A percentile compares a stretch with the other conserved stretches of the same genome.
phyloP scores from a whole-genome alignment of 1,284 basidiomycete species.

The Cryptococcus wingfieldii region DNA sequence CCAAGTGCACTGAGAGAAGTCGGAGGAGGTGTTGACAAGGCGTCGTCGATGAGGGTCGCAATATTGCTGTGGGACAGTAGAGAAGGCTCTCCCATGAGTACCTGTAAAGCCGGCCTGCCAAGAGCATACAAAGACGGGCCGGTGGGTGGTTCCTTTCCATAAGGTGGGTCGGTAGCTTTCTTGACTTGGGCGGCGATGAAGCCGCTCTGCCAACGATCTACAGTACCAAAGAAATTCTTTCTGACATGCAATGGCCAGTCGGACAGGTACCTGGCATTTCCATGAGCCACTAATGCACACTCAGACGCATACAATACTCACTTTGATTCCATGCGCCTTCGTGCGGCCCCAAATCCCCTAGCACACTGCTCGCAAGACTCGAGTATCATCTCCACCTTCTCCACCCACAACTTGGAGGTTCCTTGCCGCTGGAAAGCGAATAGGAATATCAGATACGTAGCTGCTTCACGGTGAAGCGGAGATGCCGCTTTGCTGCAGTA shows the following conservation, averaged over 20 bases:
- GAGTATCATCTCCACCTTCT: slow-evolving; percentile 57
- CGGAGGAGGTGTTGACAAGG: slow-evolving; percentile 12
- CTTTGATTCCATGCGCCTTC: slow-evolving; percentile 61
- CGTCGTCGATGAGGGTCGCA: slow-evolving; percentile 32
- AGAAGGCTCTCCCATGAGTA: slow-evolving; percentile 62
- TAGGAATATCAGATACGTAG: slow-evolving; percentile 71
- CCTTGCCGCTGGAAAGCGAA: slow-evolving; percentile 65
- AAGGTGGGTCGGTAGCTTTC: slow-evolving; percentile 6
- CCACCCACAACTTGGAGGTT: slow-evolving; percentile 62
- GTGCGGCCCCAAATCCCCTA: slow-evolving; percentile 60
- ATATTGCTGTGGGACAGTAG: slow-evolving; percentile 58
- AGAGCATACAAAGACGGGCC: slow-evolving; percentile 36
- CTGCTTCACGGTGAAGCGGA: slow-evolving; percentile 49
- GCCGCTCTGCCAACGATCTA: slow-evolving; percentile 62
- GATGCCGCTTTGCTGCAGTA: slow-evolving; percentile 32
- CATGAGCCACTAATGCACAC: background rate
- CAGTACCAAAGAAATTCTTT: slow-evolving; percentile 59
- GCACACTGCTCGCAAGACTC: slow-evolving; percentile 64
- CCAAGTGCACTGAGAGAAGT: slow-evolving; percentile 18
- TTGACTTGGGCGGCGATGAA: slow-evolving; percentile 24
- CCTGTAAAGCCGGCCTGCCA: slow-evolving; percentile 58
- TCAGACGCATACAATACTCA: slow-evolving; percentile 50
- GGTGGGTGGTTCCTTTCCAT: slow-evolving; percentile 32
- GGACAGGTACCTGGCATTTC: slow-evolving; percentile 37
- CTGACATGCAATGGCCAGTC: slow-evolving; percentile 46